Evolutionary conservation across 2,329 filamentous ascomycete species (phyloP), one percentile per base, ranked within the genome.

Genomic region (Neurospora sp.): DNA sequence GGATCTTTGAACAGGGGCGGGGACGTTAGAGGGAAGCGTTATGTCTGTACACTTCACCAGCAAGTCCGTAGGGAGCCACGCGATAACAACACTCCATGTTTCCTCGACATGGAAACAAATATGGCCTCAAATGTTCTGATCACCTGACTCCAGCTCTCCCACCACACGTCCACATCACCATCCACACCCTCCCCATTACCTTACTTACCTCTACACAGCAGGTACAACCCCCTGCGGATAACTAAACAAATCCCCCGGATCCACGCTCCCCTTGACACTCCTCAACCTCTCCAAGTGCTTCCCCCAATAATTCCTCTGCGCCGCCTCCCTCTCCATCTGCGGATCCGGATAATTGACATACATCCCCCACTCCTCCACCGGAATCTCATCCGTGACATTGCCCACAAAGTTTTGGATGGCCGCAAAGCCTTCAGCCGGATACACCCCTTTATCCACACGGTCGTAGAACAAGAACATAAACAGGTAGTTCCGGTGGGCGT

Each of bases 401-500:
- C 73, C 70, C 15, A 78, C 74, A 69, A 82, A 82, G 33, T 75
- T 74, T 62, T 78, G 73, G 33, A 82, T 73, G 10, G 79, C 74
- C 2, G 73, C 67, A 66, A 80, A 80, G 0, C 81, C 81, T 11
- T 77, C 76, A 3, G 73, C 68, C 0, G 80, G 80, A 67, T 80
- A 81, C 1, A 71, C 65, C 15, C 75, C 75, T 28, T 72, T 73
- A 69, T 78, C 76, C 4, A 77, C 77, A 17, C 81, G 78, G 73
- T 85, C 83, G 68, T 82, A 82, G 68, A 85, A 81, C 70, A 85
- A 81, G 17, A 83, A 80, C 71, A 87, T 84, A 39, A 85, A 80
- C 68, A 85, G 79, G 72, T 81, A 82, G 70, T 81, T 79, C n/a
- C 80, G 80, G 72, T 82, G 81, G 6, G 79, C 80, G 66, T 83